Conservation (phyloP, 352 stramenopile species). For the Phytopythium montanum region DNA sequence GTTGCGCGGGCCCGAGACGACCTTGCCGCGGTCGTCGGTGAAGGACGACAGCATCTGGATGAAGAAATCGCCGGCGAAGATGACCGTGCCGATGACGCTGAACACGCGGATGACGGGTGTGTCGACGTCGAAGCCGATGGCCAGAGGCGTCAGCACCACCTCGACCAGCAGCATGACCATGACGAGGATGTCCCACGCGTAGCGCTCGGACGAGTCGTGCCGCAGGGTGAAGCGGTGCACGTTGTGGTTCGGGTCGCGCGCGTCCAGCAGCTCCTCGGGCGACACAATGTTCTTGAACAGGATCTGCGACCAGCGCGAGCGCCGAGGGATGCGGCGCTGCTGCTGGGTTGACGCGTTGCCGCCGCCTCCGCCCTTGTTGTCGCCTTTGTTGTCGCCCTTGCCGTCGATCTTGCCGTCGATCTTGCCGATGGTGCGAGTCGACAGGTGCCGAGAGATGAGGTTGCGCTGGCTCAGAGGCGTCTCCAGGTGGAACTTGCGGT, state of each 20-base stretch:
- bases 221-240: conserved; percentile 42
- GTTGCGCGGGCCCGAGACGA: conserved; percentile 39
- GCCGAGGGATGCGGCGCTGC: neutral
- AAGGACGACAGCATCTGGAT: conserved; percentile 57
- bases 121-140: conserved; percentile 42
- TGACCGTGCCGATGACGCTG: conserved; percentile 32
- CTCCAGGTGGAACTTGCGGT: conserved; percentile 14
- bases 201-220: conserved; percentile 38
- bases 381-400: too few relatives aligned
- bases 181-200: conserved; percentile 51
- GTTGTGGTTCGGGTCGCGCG: conserved; percentile 23
- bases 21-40: conserved; percentile 36
- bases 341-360: too few relatives aligned
- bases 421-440: conserved; percentile 3
- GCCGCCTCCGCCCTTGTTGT: too few relatives aligned
- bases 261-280: conserved; percentile 32
- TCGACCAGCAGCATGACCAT: conserved; percentile 53
- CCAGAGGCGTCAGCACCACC: conserved; percentile 46
- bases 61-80: conserved; percentile 58
- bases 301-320: conserved; percentile 11
- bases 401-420: neutral
- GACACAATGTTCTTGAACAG: conserved; percentile 26
- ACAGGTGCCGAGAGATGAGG: conserved; percentile 30
- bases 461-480: neutral
- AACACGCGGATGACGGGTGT: conserved; percentile 1